Conservation (phyloP, 2,329 filamentous ascomycete genomes). For the Coniella lustricola region DNA sequence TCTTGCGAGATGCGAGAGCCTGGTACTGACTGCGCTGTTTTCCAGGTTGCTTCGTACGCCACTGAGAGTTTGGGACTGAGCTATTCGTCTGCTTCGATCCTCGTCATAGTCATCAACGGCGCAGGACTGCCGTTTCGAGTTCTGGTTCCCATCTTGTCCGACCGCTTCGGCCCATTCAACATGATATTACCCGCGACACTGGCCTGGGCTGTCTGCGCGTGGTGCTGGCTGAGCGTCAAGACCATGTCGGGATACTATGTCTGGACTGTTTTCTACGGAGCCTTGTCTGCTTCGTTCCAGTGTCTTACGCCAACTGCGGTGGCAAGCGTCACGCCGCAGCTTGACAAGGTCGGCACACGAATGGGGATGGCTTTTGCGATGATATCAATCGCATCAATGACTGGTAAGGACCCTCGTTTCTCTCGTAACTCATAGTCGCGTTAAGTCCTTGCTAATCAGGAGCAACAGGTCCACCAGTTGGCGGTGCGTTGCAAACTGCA, state of each 20-base stretch:
- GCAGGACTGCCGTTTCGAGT: slow-evolving; percentile 28
- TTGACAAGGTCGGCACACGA: slow-evolving; percentile 27
- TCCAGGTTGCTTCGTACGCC: slow-evolving; percentile 25
- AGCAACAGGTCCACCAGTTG: slow-evolving; percentile 24
- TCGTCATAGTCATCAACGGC: slow-evolving; percentile 31
- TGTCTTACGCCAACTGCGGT: slow-evolving; percentile 26
- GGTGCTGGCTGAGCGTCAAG: slow-evolving; percentile 28
- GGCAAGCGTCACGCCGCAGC: slow-evolving; percentile 26
- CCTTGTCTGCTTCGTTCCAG: slow-evolving; percentile 26
- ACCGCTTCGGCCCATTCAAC: slow-evolving; percentile 28
- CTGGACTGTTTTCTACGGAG: slow-evolving; percentile 27
- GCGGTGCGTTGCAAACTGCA: slow-evolving; percentile 25
- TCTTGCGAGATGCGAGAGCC: too few species aligned
- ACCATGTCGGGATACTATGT: slow-evolving; percentile 24
- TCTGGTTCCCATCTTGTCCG: slow-evolving; percentile 25
- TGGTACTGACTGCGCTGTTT: background rate
- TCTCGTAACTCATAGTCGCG: too few species aligned
- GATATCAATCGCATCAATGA: slow-evolving; percentile 24
- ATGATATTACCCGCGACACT: slow-evolving; percentile 23
- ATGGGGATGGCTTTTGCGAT: slow-evolving; percentile 29
- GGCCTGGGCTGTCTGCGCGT: slow-evolving; percentile 25
- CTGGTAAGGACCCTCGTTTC: slow-evolving; percentile 12
- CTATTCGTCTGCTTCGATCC: slow-evolving; percentile 27
- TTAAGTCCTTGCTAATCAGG: too few species aligned
- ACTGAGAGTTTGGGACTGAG: slow-evolving; percentile 27